These are phyloP conservation scores for Geotrichum aggregatum DNA, from an alignment of 1,139 yeast genomes.

Conservation along the genomic window DNA sequence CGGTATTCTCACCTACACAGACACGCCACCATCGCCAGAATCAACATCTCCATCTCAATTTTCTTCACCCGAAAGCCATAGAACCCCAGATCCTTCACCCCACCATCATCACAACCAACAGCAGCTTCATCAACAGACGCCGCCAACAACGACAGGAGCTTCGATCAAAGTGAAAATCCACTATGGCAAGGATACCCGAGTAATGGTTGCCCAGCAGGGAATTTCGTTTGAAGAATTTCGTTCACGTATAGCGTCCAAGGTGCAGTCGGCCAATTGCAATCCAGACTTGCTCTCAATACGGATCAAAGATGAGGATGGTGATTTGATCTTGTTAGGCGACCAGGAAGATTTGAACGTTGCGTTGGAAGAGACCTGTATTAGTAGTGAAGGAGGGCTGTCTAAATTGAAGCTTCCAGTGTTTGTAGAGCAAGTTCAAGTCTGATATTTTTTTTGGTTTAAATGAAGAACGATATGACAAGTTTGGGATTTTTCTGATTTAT, in stretches of 20 bases:
- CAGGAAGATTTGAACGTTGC: slow-evolving; percentile 20
- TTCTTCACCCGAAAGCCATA: slow-evolving; percentile 1
- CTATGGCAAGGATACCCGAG: slow-evolving; percentile 19
- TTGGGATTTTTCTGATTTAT: no score
- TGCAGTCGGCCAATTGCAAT: neutral
- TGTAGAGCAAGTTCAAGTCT: neutral
- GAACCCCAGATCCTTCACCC: neutral
- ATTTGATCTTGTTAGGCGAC: slow-evolving; percentile 18
- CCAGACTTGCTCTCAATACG: slow-evolving; percentile 1
- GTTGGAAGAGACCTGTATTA: slow-evolving; percentile 4
- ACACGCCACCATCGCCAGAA: neutral
- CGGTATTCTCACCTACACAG: neutral
- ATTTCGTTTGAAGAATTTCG: slow-evolving; percentile 14
- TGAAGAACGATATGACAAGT: no score
- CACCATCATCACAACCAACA: neutral
- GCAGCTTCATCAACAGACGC: no score
- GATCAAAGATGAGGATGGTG: slow-evolving; percentile 21
- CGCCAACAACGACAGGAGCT: no score
- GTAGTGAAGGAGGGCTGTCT: neutral
- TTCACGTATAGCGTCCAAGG: slow-evolving; percentile 14
- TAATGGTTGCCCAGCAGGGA: slow-evolving; percentile 8
- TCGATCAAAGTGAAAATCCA: slow-evolving; percentile 18
- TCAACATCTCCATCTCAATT: neutral
- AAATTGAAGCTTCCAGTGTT: slow-evolving; percentile 5
- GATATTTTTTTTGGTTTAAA: no score